phyloP scores from a whole-genome alignment of 176 grass and related monocot genomes.

The Triticum timopheevii region DNA sequence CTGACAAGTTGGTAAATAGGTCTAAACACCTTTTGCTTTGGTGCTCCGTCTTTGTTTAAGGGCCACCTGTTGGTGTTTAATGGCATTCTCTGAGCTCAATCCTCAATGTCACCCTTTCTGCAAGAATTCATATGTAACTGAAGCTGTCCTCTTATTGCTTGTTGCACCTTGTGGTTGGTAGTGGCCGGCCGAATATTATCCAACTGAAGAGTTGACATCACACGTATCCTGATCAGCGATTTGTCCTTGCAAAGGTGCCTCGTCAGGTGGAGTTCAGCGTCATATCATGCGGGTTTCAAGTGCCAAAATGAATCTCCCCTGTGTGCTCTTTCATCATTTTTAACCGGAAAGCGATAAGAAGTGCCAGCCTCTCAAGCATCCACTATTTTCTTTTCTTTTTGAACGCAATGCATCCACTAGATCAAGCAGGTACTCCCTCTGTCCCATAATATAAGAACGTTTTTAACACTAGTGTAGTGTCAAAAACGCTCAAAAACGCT shows the following conservation, averaged over 20 bases:
- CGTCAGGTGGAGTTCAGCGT: slow-evolving; percentile 33
- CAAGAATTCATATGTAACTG: slow-evolving; percentile 18
- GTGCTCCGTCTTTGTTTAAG: slow-evolving; percentile 23
- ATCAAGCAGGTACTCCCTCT: neutral
- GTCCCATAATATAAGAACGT: too few species aligned
- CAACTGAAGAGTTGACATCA: neutral
- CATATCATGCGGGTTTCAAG: neutral
- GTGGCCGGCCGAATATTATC: neutral
- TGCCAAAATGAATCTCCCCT: neutral
- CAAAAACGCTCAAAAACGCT: too few species aligned
- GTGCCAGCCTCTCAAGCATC: slow-evolving; percentile 8
- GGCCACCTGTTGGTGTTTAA: neutral
- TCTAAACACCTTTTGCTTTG: slow-evolving; percentile 7
- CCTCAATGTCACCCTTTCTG: slow-evolving; percentile 27
- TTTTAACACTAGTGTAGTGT: too few species aligned
- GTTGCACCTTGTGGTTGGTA: slow-evolving; percentile 13
- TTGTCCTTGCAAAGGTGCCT: neutral
- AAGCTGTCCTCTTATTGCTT: neutral
- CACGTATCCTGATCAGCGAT: slow-evolving; percentile 19
- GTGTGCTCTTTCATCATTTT: neutral
- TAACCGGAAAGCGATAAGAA: neutral
- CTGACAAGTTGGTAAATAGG: slow-evolving; percentile 13
- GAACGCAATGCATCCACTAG: neutral
- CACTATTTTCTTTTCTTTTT: neutral
- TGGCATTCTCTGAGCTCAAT: neutral